phyloP scores from a whole-genome alignment of 2,329 filamentous ascomycete genomes.

The Rutstroemia sydowiana region DNA sequence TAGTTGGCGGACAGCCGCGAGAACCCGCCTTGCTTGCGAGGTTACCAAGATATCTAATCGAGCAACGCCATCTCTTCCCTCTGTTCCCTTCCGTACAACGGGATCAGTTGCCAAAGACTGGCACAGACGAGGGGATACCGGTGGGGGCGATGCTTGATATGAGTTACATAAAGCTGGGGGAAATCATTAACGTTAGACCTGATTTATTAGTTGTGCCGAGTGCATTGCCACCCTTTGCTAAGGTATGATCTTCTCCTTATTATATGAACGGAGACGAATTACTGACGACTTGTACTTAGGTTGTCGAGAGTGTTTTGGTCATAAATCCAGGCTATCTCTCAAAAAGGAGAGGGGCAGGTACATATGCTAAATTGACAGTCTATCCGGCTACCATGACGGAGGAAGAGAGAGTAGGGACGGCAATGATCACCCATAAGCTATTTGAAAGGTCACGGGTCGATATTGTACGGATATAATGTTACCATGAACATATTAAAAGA shows the following conservation, averaged over 20 bases:
- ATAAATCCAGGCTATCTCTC: conserved; percentile 87
- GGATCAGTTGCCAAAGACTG: conserved; percentile 57
- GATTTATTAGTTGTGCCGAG: conserved; percentile 82
- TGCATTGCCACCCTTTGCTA: conserved; percentile 76
- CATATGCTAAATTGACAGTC: conserved; percentile 73
- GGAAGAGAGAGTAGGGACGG: conserved; percentile 47
- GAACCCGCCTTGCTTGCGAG: conserved; percentile 45
- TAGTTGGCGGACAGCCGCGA: conserved; percentile 46
- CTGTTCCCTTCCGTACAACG: conserved; percentile 75
- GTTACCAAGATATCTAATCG: conserved; percentile 70
- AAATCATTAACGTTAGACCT: conserved; percentile 80
- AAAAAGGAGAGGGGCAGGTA: conserved; percentile 77
- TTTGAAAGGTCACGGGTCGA: conserved; percentile 82
- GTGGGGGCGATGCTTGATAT: conserved; percentile 76
- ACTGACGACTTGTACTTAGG: conserved; percentile 41
- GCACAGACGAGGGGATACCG: conserved; percentile 49
- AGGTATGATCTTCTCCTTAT: conserved; percentile 48
- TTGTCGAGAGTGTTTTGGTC: conserved; percentile 80
- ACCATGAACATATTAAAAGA: conserved; percentile 2
- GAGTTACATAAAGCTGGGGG: conserved; percentile 78
- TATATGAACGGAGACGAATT: neutral
- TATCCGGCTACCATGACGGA: conserved; percentile 55
- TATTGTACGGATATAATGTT: conserved; percentile 62
- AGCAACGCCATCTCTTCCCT: conserved; percentile 87
- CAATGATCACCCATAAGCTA: conserved; percentile 63